A percentile compares a stretch with the other conserved stretches of the same genome.
These are phyloP conservation scores for Nakazawaea holstii DNA, from an alignment of 805 yeast species.

Conservation along the genomic window DNA sequence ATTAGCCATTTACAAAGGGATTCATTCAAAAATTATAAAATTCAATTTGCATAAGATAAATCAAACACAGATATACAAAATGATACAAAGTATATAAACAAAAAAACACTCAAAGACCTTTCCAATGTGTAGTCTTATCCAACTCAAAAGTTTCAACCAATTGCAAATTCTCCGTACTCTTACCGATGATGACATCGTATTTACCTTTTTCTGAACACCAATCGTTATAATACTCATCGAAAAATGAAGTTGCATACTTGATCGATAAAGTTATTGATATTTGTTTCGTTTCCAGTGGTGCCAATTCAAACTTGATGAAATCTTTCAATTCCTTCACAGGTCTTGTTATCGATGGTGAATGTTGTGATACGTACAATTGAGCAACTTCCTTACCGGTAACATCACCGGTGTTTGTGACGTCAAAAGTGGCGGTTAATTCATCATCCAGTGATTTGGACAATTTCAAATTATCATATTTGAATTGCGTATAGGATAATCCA, in stretches of 20 bases:
- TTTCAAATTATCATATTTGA: slow-evolving; percentile 33
- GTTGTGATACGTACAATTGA: slow-evolving; percentile 41
- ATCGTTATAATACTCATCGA: slow-evolving; percentile 39
- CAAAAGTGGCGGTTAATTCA: slow-evolving; percentile 25
- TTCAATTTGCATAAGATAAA: too few relatives aligned
- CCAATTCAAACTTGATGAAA: slow-evolving; percentile 41
- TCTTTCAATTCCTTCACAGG: slow-evolving; percentile 59
- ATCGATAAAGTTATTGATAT: slow-evolving; percentile 34
- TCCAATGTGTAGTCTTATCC: slow-evolving; percentile 12
- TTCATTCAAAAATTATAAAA: too few relatives aligned
- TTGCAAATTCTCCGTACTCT: slow-evolving; percentile 18
- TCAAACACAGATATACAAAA: too few relatives aligned
- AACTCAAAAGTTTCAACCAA: slow-evolving; percentile 6
- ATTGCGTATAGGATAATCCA: slow-evolving; percentile 57
- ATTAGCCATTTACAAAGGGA: too few relatives aligned
- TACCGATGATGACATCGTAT: slow-evolving; percentile 44
- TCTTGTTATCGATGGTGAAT: slow-evolving; percentile 35
- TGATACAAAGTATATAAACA: too few relatives aligned
- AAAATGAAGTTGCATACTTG: slow-evolving; percentile 50
- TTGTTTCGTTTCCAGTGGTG: slow-evolving; percentile 35
- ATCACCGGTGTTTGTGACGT: slow-evolving; percentile 43
- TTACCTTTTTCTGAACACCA: slow-evolving; percentile 51
- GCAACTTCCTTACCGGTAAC: slow-evolving; percentile 48
- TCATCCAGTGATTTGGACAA: slow-evolving; percentile 20
- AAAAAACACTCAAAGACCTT: slow-evolving; percentile 10